Evolutionary conservation across 2,329 filamentous ascomycete species (phyloP).

Genomic region (Camillea tinctor): DNA sequence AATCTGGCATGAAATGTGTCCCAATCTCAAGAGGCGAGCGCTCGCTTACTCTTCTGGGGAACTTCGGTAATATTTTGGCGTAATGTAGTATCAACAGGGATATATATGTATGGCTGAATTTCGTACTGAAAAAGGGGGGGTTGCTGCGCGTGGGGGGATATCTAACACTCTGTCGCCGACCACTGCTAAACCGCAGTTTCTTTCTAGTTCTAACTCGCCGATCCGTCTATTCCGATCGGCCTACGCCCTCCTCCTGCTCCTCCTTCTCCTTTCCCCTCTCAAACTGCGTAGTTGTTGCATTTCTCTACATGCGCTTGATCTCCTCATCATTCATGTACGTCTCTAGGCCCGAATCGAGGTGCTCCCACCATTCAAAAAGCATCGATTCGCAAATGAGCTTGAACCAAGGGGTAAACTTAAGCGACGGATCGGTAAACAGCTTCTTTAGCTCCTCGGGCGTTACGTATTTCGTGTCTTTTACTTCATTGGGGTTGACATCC

Average conservation of each 20-base stretch:
- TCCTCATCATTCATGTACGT: constrained; percentile 82
- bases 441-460: constrained; percentile 76
- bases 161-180: constrained; percentile 13
- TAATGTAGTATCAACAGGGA: constrained; percentile 11
- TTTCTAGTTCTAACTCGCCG: constrained; percentile 4
- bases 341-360: constrained; percentile 76
- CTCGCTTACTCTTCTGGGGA: background rate
- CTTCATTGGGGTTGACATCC: constrained; percentile 82
- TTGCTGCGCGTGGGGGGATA: constrained; percentile 13
- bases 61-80: constrained; percentile 3
- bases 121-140: constrained; percentile 8
- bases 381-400: constrained; percentile 97
- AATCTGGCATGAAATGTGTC: constrained; percentile 8
- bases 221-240: background rate
- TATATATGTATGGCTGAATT: constrained; percentile 12
- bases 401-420: constrained; percentile 98
- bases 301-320: constrained; percentile 74
- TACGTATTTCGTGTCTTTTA: constrained; percentile 80
- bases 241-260: background rate
- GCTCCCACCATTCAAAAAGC: constrained; percentile 97
- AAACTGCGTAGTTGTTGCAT: background rate
- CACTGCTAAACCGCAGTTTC: constrained; percentile 7
- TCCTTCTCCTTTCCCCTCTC: too few species aligned
- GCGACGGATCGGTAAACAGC: constrained; percentile 76
- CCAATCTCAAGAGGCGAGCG: background rate